Conservation (phyloP, 2,329 filamentous ascomycete genomes). For the Macrophomina tecta region DNA sequence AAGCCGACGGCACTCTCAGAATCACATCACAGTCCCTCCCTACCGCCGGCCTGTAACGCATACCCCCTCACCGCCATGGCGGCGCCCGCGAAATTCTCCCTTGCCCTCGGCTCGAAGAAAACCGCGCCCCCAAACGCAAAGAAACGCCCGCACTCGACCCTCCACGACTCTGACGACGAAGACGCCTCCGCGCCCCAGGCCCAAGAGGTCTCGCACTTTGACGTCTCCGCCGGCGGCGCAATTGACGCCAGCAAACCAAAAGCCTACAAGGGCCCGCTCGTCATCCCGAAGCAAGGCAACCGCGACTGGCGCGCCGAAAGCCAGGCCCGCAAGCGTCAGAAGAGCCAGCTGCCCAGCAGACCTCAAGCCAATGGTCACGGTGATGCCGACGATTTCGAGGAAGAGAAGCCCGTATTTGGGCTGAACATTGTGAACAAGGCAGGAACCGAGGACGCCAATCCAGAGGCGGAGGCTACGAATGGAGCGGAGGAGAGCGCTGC, state of each 20-base stretch:
- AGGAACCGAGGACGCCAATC: conserved; percentile 32
- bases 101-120: conserved; percentile 27
- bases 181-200: conserved; percentile 49
- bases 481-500: conserved; percentile 34
- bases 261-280: conserved; percentile 53
- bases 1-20: no score
- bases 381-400: conserved; percentile 41
- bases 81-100: conserved; percentile 24
- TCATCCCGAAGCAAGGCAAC: conserved; percentile 66
- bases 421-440: conserved; percentile 57
- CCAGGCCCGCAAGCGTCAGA: conserved; percentile 50
- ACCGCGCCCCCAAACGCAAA: conserved; percentile 36
- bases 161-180: conserved; percentile 65
- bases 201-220: conserved; percentile 62
- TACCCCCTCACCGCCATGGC: conserved; percentile 10
- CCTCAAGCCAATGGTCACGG: conserved; percentile 48
- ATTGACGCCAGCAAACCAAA: conserved; percentile 42
- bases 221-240: conserved; percentile 57
- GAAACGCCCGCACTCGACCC: conserved; percentile 50
- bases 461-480: conserved; percentile 34
- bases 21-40: not conserved
- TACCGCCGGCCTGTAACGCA: not conserved
- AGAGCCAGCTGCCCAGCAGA: conserved; percentile 64
- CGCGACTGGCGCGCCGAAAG: conserved; percentile 67
- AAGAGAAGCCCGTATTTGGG: conserved; percentile 57